phyloP scores from a whole-genome alignment of 192 early-diverging fungal genomes.

The Entomortierella chlamydospora region DNA sequence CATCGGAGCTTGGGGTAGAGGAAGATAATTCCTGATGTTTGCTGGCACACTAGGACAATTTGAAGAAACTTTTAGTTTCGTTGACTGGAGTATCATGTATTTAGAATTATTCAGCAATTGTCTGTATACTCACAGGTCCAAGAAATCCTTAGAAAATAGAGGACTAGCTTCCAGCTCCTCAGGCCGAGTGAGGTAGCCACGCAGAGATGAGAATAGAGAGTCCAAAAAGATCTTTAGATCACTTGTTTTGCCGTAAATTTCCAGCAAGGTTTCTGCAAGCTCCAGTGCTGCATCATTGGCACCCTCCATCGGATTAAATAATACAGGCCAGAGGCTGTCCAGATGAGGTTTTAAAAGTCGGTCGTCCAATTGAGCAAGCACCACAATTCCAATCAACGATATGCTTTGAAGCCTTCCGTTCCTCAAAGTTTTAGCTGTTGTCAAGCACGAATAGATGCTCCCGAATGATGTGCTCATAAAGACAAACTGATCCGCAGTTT shows the following conservation, averaged over 20 bases:
- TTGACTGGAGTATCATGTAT: background rate
- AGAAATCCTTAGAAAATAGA: slow-evolving; percentile 25
- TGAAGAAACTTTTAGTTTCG: background rate
- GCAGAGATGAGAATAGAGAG: slow-evolving; percentile 26
- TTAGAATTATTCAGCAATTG: background rate
- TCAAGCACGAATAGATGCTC: slow-evolving; percentile 33
- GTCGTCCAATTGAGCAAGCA: slow-evolving; percentile 39
- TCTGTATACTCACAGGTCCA: slow-evolving; percentile 31
- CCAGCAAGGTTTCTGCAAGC: slow-evolving; percentile 27
- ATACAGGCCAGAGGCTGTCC: slow-evolving; percentile 43
- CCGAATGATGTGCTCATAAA: slow-evolving; percentile 48
- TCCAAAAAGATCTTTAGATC: slow-evolving; percentile 37
- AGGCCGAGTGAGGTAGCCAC: background rate
- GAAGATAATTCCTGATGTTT: slow-evolving; percentile 35
- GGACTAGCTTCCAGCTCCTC: slow-evolving; percentile 22
- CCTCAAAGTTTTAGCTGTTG: slow-evolving; percentile 1
- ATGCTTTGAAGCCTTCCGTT: slow-evolving; percentile 32
- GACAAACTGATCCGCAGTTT: slow-evolving; percentile 40
- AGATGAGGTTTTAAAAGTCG: slow-evolving; percentile 45
- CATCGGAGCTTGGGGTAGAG: slow-evolving; percentile 32
- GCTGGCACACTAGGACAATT: slow-evolving; percentile 19
- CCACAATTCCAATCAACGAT: slow-evolving; percentile 37
- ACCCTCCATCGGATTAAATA: slow-evolving; percentile 15
- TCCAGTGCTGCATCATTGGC: slow-evolving; percentile 33
- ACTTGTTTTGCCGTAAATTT: slow-evolving; percentile 49